Evolutionary conservation across 306 rosid species (phyloP), one percentile per base, ranked within the genome.

Genomic region (Rosa persica): DNA sequence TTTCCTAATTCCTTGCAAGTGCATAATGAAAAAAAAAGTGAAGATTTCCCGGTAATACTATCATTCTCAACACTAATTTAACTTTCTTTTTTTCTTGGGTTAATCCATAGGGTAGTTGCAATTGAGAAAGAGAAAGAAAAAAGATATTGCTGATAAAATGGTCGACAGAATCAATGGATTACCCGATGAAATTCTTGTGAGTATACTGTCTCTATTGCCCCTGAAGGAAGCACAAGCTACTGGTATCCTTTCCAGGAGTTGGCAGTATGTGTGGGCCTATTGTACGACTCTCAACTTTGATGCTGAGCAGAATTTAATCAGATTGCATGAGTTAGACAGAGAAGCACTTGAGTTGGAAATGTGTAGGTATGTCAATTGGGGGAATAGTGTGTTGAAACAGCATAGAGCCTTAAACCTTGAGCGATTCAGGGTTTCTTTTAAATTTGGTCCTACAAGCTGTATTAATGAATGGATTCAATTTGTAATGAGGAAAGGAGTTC

Each of bases 381-480:
- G 55, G 34, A 23, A 39, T 40, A n/a, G 4, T 36, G 75, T 71
- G 23, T 39, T 72, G 76, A 23, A 72, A 6, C 76, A 49, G 8
- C 76, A 49, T 48, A 49, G 19, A 17, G 15, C 6, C 27, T 47
- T 20, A 0, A 51, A 30, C 5, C 4, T 73, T 2, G 38, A 52
- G n/a, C 47, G 1, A n/a, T 73, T 73, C 12, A 54, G 51, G 48
- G n/a, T 54, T 38, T 10, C 15, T 13, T 73, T 38, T 36, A 7
- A 54, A 2, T 4, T 54, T 12, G 36, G 6, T 60, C 38, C 54
- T 38, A 55, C 16, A 54, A 55, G 38, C 39, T 55, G 39, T 43
- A 73, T 73, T 13, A 17, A n/a, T 73, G 11, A 54, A 12, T 73
- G 51, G 77, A 6, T 55, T 73, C 23, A 23, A 55, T 73, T 55